A percentile compares a stretch with the other conserved stretches of the same genome.
Conservation (phyloP, 805 yeast genomes). For the Wickerhamomyces pijperi region DNA sequence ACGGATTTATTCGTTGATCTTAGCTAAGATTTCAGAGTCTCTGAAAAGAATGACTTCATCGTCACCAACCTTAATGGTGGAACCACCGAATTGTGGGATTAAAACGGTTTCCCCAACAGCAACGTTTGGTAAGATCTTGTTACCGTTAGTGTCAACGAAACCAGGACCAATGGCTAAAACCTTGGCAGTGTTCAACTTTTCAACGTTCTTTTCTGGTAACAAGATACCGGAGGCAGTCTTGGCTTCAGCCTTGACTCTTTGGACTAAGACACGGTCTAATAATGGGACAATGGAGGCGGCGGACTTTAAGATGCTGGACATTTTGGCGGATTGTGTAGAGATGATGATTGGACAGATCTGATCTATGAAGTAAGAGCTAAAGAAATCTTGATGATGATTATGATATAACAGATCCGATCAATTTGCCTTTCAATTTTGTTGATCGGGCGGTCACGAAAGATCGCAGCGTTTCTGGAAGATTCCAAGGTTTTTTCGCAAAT, state of each 20-base stretch:
- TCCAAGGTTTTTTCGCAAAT: too few relatives aligned
- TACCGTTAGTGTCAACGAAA: constrained; percentile 62
- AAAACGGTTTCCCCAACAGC: constrained; percentile 87
- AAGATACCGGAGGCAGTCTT: constrained; percentile 88
- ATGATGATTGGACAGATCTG: too few relatives aligned
- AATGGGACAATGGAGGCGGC: constrained; percentile 86
- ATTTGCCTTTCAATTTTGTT: too few relatives aligned
- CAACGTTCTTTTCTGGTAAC: constrained; percentile 93
- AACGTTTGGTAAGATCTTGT: constrained; percentile 62
- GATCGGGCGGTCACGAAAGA: too few relatives aligned
- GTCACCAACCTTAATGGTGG: constrained; percentile 76
- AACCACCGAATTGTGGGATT: constrained; percentile 92
- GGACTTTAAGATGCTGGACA: constrained; percentile 59
- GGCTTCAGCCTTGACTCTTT: constrained; percentile 83
- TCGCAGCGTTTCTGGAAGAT: too few relatives aligned
- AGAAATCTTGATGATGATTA: too few relatives aligned
- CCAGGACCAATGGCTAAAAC: constrained; percentile 97
- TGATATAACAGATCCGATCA: too few relatives aligned
- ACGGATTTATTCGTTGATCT: constrained; percentile 70
- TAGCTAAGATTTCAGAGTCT: constrained; percentile 92
- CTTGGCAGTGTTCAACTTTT: constrained; percentile 83
- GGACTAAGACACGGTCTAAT: constrained; percentile 92
- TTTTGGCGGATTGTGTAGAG: neutral
- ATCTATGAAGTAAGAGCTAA: too few relatives aligned
- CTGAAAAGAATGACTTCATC: constrained; percentile 76